Evolutionary conservation across 257 asterid species (phyloP).

Genomic region (Scutellaria galericulata): DNA sequence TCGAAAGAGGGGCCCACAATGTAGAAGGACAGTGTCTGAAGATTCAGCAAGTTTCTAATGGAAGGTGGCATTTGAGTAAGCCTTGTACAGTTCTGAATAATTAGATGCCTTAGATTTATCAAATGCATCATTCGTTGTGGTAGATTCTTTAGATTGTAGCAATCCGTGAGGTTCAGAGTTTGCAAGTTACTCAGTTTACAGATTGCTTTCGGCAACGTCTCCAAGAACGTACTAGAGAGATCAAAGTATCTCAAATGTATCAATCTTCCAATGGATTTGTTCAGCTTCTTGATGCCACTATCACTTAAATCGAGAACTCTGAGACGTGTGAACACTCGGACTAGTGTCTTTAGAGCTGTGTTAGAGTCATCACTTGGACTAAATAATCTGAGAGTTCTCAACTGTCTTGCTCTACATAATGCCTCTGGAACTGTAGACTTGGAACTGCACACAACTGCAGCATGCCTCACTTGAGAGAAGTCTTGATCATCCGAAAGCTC

Average conservation of each 20-base stretch:
- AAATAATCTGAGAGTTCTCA: slow-evolving; percentile 15
- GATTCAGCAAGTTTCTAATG: slow-evolving; percentile 21
- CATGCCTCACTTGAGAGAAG: slow-evolving; percentile 19
- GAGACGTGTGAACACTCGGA: not conserved
- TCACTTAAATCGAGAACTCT: slow-evolving; percentile 30
- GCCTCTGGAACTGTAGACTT: slow-evolving; percentile 7
- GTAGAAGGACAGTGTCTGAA: slow-evolving; percentile 30
- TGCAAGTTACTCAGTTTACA: slow-evolving; percentile 21
- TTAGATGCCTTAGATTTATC: slow-evolving; percentile 24
- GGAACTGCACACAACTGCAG: slow-evolving; percentile 11
- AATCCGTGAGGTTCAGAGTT: slow-evolving; percentile 21
- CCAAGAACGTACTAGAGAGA: slow-evolving; percentile 18
- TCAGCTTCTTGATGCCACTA: slow-evolving; percentile 30
- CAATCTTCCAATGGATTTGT: slow-evolving; percentile 14
- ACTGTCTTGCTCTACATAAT: slow-evolving; percentile 2
- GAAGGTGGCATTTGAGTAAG: slow-evolving; percentile 28
- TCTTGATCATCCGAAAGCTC: not conserved
- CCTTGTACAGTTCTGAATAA: slow-evolving; percentile 8
- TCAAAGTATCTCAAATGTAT: slow-evolving; percentile 26
- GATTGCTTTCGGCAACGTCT: slow-evolving; percentile 20
- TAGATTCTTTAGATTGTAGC: slow-evolving; percentile 5
- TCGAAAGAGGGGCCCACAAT: slow-evolving; percentile 16
- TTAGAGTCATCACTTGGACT: slow-evolving; percentile 11
- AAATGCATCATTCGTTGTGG: slow-evolving; percentile 3
- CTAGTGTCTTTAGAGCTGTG: not conserved